Conservation (phyloP, 306 rosid species). For the Crataegus laevigata region DNA sequence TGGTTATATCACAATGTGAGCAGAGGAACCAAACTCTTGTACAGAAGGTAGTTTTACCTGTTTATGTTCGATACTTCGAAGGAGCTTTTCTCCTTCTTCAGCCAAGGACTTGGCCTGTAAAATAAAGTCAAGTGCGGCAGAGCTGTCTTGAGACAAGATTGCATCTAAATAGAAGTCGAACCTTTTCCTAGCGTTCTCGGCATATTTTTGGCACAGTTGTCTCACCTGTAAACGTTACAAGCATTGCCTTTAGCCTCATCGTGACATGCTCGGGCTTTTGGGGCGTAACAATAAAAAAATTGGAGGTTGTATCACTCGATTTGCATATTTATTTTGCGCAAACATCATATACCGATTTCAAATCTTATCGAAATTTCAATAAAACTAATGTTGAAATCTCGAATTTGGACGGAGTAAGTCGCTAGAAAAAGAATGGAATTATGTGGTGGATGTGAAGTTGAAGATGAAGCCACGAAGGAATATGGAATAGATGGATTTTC, state of each 20-base stretch:
- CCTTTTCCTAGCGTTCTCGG: conserved; percentile 42
- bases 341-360: not conserved
- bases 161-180: conserved; percentile 34
- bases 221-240: conserved; percentile 34
- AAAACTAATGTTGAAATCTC: not conserved
- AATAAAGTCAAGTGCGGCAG: conserved; percentile 23
- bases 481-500: not conserved
- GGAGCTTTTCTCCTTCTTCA: conserved; percentile 40
- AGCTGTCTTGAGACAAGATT: conserved; percentile 29
- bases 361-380: not conserved
- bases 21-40: not conserved
- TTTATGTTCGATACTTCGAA: conserved; percentile 23
- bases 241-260: not conserved
- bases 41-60: conserved; percentile 30
- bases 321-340: not conserved
- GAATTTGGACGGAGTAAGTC: not conserved
- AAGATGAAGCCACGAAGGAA: not conserved
- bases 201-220: conserved; percentile 32
- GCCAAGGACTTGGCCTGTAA: conserved; percentile 44
- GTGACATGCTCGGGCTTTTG: not conserved
- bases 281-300: not conserved
- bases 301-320: not conserved
- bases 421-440: not conserved
- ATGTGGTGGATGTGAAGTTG: not conserved
- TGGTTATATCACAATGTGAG: not conserved